Evolutionary conservation across 75 land plant species (phyloP).

Genomic region (Sequoia sempervirens): DNA sequence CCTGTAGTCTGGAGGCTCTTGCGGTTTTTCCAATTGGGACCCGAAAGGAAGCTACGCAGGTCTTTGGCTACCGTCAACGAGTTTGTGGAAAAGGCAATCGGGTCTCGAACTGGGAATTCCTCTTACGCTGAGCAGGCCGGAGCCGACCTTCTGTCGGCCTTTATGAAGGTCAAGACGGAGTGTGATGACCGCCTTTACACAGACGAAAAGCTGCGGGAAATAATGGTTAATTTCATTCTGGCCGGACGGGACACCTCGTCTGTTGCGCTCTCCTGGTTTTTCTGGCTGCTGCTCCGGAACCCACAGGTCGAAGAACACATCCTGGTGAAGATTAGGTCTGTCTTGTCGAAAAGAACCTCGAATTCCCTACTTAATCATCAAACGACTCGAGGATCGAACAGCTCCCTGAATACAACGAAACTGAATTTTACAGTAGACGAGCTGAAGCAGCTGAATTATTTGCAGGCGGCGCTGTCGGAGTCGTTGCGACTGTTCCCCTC

Average conservation of each 20-base stretch:
- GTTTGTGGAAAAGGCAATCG: slow-evolving; percentile 14
- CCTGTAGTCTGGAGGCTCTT: slow-evolving; percentile 10
- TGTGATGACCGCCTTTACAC: slow-evolving; percentile 6
- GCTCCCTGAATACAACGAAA: slow-evolving; percentile 7
- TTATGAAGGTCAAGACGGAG: slow-evolving; percentile 15
- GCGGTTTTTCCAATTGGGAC: slow-evolving; percentile 10
- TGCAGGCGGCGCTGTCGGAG: no score
- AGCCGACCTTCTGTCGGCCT: slow-evolving; percentile 15
- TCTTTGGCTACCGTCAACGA: slow-evolving; percentile 6
- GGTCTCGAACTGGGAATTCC: neutral
- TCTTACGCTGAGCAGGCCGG: no score
- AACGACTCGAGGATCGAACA: no score
- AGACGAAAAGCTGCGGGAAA: slow-evolving; percentile 36
- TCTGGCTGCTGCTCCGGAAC: slow-evolving; percentile 48
- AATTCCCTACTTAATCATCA: neutral
- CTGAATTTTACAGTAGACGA: slow-evolving; percentile 12
- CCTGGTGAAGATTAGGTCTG: slow-evolving; percentile 17
- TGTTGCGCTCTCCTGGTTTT: slow-evolving; percentile 68
- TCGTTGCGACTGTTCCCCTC: slow-evolving; percentile 37
- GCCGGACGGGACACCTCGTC: slow-evolving; percentile 79
- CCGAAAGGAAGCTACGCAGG: slow-evolving; percentile 13
- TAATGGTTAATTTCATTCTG: slow-evolving; percentile 45
- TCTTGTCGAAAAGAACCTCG: neutral
- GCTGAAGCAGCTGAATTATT: no score
- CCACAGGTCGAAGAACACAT: slow-evolving; percentile 48